Conservation (phyloP, 495 filamentous ascomycete species). For the Hypoxylon crocopeplum region DNA sequence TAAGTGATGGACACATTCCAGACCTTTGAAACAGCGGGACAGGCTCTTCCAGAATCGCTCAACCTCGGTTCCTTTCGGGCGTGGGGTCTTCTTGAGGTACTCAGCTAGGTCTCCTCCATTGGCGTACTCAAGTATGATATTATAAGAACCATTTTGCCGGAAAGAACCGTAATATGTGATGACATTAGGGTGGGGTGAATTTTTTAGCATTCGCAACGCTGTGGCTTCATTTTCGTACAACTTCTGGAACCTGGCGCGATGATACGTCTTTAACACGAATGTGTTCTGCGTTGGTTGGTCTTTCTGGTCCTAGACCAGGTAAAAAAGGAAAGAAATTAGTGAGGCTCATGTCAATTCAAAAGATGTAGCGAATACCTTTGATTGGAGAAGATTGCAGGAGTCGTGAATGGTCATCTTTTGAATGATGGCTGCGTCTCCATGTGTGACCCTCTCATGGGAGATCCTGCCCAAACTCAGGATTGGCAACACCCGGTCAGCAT, state of each 20-base stretch:
- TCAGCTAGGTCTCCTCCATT: conserved; percentile 51
- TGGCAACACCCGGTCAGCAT: conserved; percentile 36
- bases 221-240: conserved; percentile 45
- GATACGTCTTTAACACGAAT: conserved; percentile 54
- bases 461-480: conserved; percentile 29
- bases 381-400: conserved; percentile 31
- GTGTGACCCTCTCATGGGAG: conserved; percentile 1
- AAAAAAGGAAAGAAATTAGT: conserved; percentile 3
- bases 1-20: conserved; percentile 47
- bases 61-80: conserved; percentile 42
- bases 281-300: conserved; percentile 27
- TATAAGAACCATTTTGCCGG: conserved; percentile 44
- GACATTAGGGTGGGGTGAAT: conserved; percentile 39
- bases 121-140: conserved; percentile 56
- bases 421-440: conserved; percentile 22
- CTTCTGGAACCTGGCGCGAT: conserved; percentile 32
- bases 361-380: neutral
- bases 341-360: neutral
- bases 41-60: conserved; percentile 52
- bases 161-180: conserved; percentile 55
- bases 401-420: conserved; percentile 41
- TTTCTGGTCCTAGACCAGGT: neutral
- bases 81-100: conserved; percentile 41
- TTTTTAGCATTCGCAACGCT: conserved; percentile 44
- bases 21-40: conserved; percentile 44